These are phyloP conservation scores for Tetrahymena borealis DNA, from an alignment of 73 alveolate species.

Conservation along the genomic window DNA sequence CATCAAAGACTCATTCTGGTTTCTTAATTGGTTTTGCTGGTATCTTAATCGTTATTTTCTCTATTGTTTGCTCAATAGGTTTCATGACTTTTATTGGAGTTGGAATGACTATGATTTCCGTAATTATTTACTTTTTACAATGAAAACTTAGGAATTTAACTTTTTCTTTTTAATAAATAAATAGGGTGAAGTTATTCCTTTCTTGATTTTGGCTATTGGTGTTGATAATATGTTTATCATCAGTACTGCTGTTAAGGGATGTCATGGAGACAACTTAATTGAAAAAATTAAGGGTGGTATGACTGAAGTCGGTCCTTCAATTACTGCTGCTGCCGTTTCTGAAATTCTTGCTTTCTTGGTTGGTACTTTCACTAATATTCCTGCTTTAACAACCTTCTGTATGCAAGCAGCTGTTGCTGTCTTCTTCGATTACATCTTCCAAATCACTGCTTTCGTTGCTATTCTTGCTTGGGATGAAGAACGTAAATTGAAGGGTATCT, in stretches of 20 bases:
- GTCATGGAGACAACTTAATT: constrained; percentile 56
- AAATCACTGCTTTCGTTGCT: constrained; percentile 81
- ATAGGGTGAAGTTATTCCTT: constrained; percentile 82
- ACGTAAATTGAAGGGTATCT: constrained; percentile 67
- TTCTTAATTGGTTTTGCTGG: constrained; percentile 86
- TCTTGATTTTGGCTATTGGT: constrained; percentile 87
- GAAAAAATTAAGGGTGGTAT: constrained; percentile 67
- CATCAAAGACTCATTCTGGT: constrained; percentile 71
- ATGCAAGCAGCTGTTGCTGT: constrained; percentile 88
- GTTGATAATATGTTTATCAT: constrained; percentile 95
- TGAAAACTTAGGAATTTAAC: neutral
- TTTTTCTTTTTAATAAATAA: neutral
- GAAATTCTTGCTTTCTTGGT: constrained; percentile 88
- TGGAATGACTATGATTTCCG: constrained; percentile 76
- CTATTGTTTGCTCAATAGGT: constrained; percentile 74
- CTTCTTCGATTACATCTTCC: constrained; percentile 73
- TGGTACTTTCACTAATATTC: constrained; percentile 85
- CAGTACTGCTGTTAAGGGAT: constrained; percentile 56
- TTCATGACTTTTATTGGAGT: constrained; percentile 64
- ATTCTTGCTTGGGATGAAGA: constrained; percentile 76
- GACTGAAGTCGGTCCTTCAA: constrained; percentile 85
- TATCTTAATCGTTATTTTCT: constrained; percentile 63
- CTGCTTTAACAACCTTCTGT: constrained; percentile 85
- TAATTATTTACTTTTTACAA: too few relatives aligned
- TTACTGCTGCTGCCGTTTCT: constrained; percentile 89